phyloP scores from a whole-genome alignment of 306 rosid genomes.

The Gastrolobium villosum region DNA sequence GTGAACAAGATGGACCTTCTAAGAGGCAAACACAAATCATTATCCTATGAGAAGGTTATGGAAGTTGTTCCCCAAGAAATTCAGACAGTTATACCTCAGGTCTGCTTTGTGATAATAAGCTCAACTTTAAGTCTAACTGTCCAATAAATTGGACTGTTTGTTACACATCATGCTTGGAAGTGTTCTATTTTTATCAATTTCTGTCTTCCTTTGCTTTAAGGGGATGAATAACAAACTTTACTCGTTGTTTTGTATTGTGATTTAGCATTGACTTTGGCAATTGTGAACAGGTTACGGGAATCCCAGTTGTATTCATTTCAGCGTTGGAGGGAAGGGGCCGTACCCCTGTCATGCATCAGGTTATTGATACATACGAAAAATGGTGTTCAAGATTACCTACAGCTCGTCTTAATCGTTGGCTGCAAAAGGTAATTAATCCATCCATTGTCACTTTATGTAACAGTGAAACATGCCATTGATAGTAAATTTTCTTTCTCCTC shows the following conservation, averaged over 20 bases:
- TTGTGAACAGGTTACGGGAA: constrained; percentile 80
- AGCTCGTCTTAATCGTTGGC: constrained; percentile 94
- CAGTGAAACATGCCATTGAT: constrained; percentile 27
- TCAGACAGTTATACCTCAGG: constrained; percentile 92
- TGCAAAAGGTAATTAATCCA: constrained; percentile 74
- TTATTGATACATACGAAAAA: constrained; percentile 80
- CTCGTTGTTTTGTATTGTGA: constrained; percentile 24
- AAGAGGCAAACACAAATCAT: constrained; percentile 63
- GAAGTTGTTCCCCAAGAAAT: constrained; percentile 89
- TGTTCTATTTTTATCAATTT: constrained; percentile 17
- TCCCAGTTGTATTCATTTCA: constrained; percentile 87
- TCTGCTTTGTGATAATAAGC: constrained; percentile 45
- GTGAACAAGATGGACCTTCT: constrained; percentile 99
- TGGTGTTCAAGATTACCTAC: constrained; percentile 92
- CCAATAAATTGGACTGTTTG: constrained; percentile 24
- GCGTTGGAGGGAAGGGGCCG: constrained; percentile 94
- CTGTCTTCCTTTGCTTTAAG: constrained; percentile 35
- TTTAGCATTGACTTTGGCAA: constrained; percentile 39
- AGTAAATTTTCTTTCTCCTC: constrained; percentile 21
- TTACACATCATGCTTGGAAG: constrained; percentile 9
- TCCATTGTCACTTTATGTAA: constrained; percentile 22
- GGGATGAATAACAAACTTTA: constrained; percentile 9
- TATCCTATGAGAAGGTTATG: constrained; percentile 69
- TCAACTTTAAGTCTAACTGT: constrained; percentile 28
- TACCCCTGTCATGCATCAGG: constrained; percentile 68